These are phyloP conservation scores for Fusarium sp. DNA, from an alignment of 2,329 filamentous ascomycete genomes.

Conservation along the genomic window DNA sequence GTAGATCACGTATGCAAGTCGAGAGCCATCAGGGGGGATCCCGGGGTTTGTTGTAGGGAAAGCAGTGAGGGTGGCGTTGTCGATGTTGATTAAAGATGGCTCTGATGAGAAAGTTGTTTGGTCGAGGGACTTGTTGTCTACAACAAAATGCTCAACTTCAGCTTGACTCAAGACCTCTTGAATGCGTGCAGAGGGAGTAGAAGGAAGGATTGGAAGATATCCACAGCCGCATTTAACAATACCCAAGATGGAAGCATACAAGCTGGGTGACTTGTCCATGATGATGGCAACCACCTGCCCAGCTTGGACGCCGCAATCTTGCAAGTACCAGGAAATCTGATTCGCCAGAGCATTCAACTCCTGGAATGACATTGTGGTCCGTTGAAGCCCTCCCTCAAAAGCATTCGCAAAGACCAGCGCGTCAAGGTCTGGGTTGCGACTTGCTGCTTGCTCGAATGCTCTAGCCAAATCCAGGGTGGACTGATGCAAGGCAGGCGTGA, in stretches of 20 bases:
- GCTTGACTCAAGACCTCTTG: slow-evolving; percentile 72
- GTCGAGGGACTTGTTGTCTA: slow-evolving; percentile 47
- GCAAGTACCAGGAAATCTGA: slow-evolving; percentile 67
- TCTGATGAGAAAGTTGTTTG: slow-evolving; percentile 22
- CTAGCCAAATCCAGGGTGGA: slow-evolving; percentile 59
- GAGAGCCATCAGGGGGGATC: slow-evolving; percentile 55
- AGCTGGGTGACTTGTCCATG: slow-evolving; percentile 79
- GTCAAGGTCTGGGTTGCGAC: slow-evolving; percentile 59
- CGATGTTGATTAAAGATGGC: slow-evolving; percentile 50
- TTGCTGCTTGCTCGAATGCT: slow-evolving; percentile 67
- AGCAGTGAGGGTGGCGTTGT: slow-evolving; percentile 39
- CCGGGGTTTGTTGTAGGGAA: slow-evolving; percentile 53
- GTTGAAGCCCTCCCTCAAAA: slow-evolving; percentile 32
- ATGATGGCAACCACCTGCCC: slow-evolving; percentile 77
- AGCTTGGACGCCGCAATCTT: slow-evolving; percentile 56
- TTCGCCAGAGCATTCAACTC: slow-evolving; percentile 75
- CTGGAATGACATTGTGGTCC: slow-evolving; percentile 68
- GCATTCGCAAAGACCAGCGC: slow-evolving; percentile 74
- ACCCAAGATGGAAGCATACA: slow-evolving; percentile 82
- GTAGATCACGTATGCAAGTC: slow-evolving; percentile 82
- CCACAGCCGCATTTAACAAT: slow-evolving; percentile 80
- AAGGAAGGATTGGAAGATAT: slow-evolving; percentile 83
- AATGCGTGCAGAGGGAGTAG: slow-evolving; percentile 73
- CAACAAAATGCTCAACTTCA: slow-evolving; percentile 58
- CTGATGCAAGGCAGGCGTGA: slow-evolving; percentile 47